Conservation (phyloP, 2,329 filamentous ascomycete genomes). For the Botrytis porri region DNA sequence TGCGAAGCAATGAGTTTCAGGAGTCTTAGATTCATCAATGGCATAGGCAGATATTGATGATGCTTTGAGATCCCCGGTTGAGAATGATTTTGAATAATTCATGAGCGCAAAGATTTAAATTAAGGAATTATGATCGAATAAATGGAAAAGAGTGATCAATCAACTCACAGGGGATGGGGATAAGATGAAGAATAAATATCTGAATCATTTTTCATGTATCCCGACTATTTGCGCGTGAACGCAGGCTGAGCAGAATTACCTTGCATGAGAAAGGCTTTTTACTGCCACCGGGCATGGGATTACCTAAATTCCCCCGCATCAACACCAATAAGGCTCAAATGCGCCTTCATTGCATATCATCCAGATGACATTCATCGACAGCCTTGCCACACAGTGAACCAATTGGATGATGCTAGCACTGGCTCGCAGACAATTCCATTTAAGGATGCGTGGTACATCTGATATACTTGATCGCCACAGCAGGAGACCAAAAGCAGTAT, state of each 20-base stretch:
- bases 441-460: not conserved
- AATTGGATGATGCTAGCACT: not conserved
- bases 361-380: not conserved
- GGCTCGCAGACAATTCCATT: not conserved
- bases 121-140: not conserved
- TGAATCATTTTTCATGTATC: not conserved
- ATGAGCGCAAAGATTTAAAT: not conserved
- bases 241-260: not conserved
- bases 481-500: not conserved
- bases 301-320: not conserved
- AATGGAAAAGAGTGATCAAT: not conserved
- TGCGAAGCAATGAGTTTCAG: not conserved
- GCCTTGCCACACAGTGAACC: not conserved
- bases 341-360: not conserved
- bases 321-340: not conserved
- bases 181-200: not conserved
- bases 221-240: not conserved
- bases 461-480: not conserved
- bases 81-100: not conserved
- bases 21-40: too few relatives aligned
- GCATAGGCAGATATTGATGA: not conserved
- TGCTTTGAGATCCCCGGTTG: not conserved
- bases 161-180: not conserved
- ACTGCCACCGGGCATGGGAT: not conserved
- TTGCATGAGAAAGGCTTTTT: not conserved